Evolutionary conservation across 768 basidiomycete species (phyloP), one percentile per base, ranked within the genome.

Genomic region (Flagelloscypha sp.): DNA sequence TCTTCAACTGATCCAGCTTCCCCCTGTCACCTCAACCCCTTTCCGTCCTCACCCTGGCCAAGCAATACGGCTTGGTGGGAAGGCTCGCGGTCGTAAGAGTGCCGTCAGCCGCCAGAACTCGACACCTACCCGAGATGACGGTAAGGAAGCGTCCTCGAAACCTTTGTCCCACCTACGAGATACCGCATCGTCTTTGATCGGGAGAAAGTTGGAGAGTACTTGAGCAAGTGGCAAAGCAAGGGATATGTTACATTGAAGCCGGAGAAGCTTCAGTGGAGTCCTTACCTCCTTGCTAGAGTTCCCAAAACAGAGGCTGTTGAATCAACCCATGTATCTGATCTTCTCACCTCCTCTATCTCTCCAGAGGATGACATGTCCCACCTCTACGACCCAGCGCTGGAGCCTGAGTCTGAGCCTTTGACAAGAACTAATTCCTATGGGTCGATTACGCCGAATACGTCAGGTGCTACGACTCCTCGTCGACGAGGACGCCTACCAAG

Each of bases 211-310:
- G 61, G 68, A 13, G 65, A 64, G 37, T 84, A 82, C 54, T 42
- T 95, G 37, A 60, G 59, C 27, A 68, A 67, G 36, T 85, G 86
- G 77, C 79, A 83, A 42, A 55, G 59, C 27, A 95, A 92, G 58
- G 84, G 83, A 4, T 84, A 89, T 47, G 50, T 90, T 41, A 72
- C 58, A 45, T 63, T 88, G 38, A 75, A 72, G 45, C 80, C 90
- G 1, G 89, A 94, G 50, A 78, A 78, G 55, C 68, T 98, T 42
- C 90, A 88, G 51, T 99, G 94, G 86, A 93, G 81, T 43, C 94
- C 94, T 18, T 98, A 94, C 58, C 61, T 95, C 24, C 57, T 89
- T 28, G 66, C 79, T 5, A 63, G 73, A 35, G 58, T 54, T 27
- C 56, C 54, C 36, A 54, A 57, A 45, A 37, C 49, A 9, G 53